Evolutionary conservation across 2,329 filamentous ascomycete genomes (phyloP).

Genomic region (Cercospora nicotianae): DNA sequence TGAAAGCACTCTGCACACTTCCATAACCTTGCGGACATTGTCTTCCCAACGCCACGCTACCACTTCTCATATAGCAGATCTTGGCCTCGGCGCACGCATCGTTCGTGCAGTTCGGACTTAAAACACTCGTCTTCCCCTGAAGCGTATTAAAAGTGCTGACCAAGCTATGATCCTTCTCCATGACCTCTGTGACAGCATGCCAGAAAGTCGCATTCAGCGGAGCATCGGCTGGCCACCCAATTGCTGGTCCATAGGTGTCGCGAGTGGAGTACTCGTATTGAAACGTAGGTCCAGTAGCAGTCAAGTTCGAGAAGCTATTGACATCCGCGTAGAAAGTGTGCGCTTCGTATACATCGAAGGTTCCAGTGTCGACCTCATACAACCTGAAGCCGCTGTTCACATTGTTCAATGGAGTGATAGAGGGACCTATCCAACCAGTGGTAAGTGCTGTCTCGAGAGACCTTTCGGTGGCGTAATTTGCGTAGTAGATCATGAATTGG

Average conservation of each 20-base stretch:
- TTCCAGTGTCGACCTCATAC: conserved; percentile 57
- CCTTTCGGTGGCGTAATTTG: conserved; percentile 48
- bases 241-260: conserved; percentile 49
- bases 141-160: conserved; percentile 53
- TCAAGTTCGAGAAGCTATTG: conserved; percentile 45
- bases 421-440: conserved; percentile 55
- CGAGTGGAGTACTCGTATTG: conserved; percentile 55
- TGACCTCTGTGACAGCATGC: conserved; percentile 59
- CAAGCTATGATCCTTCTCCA: conserved; percentile 54
- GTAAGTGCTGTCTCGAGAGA: conserved; percentile 46
- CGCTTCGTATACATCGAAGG: conserved; percentile 56
- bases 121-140: conserved; percentile 54
- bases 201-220: conserved; percentile 62
- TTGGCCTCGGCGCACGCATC: conserved; percentile 55
- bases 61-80: conserved; percentile 61
- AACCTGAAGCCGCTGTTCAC: conserved; percentile 56
- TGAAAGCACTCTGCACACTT: conserved; percentile 46
- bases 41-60: conserved; percentile 53
- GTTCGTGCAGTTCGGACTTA: conserved; percentile 55
- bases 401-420: conserved; percentile 56
- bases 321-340: conserved; percentile 57
- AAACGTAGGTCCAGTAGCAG: conserved; percentile 48
- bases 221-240: conserved; percentile 49
- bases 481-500: conserved; percentile 56
- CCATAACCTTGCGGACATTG: conserved; percentile 54